Conservation (phyloP, 116 monocot genomes). For the Papilionanthe hybrid region DNA sequence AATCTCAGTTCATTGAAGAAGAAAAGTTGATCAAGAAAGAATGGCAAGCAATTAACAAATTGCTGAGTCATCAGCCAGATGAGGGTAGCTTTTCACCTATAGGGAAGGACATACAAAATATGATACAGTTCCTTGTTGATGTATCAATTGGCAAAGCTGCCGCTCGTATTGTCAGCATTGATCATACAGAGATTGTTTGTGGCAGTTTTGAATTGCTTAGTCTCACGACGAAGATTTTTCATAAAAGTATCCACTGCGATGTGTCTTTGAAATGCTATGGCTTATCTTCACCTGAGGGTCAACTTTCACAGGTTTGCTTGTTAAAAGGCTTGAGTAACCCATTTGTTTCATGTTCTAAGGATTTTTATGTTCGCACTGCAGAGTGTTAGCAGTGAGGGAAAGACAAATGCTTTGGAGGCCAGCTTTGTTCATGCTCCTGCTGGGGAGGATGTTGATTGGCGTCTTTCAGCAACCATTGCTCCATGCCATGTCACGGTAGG, state of each 20-base stretch:
- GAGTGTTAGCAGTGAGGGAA: constrained; percentile 81
- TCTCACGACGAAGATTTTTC: constrained; percentile 63
- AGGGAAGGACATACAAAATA: constrained; percentile 56
- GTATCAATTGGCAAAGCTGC: constrained; percentile 80
- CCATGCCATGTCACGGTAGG: constrained; percentile 96
- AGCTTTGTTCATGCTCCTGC: constrained; percentile 78
- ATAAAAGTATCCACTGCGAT: constrained; percentile 74
- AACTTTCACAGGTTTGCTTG: constrained; percentile 72
- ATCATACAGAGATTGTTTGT: constrained; percentile 71
- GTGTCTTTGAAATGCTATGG: constrained; percentile 78
- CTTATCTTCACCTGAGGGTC: constrained; percentile 90
- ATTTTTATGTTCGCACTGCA: constrained; percentile 13
- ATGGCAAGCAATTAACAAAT: constrained; percentile 84
- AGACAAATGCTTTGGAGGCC: constrained; percentile 76
- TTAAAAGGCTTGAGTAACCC: neutral
- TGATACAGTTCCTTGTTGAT: constrained; percentile 61
- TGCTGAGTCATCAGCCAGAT: constrained; percentile 72
- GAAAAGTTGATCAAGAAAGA: constrained; percentile 86
- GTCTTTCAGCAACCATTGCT: constrained; percentile 79
- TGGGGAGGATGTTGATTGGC: constrained; percentile 82
- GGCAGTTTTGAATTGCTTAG: constrained; percentile 95
- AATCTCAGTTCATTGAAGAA: constrained; percentile 41
- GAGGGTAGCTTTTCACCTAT: constrained; percentile 36
- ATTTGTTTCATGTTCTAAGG: neutral
- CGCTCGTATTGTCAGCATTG: constrained; percentile 69